Evolutionary conservation across 164 flowering plant species (phyloP), one percentile per base, ranked within the genome.

Genomic region (Cinnamomum chago): DNA sequence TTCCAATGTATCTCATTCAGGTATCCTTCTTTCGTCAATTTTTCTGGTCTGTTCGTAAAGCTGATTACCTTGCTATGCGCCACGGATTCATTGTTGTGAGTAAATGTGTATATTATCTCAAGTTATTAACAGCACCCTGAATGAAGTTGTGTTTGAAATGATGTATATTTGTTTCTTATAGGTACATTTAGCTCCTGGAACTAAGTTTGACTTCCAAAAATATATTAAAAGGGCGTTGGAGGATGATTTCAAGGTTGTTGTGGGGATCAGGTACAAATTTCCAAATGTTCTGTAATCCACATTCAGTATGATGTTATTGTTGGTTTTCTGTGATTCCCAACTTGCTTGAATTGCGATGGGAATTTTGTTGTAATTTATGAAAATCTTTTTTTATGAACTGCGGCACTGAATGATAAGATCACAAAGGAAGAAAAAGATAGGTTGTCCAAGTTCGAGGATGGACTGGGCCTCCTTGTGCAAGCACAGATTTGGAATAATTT

Each of bases 11-110:
- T 35, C 64, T 60, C 23, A 78, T 82, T 81, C 85, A 95, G 99
- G 92, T 87, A 65, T 90, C 96, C 84, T 95, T 95, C 85, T 86
- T 90, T 52, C 82, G 94, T 23, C 99, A 95, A 80, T 90, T 95
- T 82, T 92, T 88, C 80, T 80, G 84, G 77, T 93, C 98, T 67
- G 99, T 95, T 70, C 79, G 84, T 30, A 95, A 80, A 82, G 78
- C 95, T 28, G 99, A 95, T 76, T 95, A 95, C 83, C 28, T 95
- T 83, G 84, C 99, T 22, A 68, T 95, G 85, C 93, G 99, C 52
- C 88, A 95, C 80, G 99, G 97, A 40, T 95, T 95, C 80, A 88
- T 95, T 58, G 70, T 71, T 9, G 89, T 88, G 73, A 79, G 81
- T 77, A 30, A 33, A 67, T 11, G 5, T 28, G 69, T 1, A 55